These are phyloP conservation scores for Boletus fagicola DNA, from an alignment of 768 basidiomycete genomes.

Conservation along the genomic window DNA sequence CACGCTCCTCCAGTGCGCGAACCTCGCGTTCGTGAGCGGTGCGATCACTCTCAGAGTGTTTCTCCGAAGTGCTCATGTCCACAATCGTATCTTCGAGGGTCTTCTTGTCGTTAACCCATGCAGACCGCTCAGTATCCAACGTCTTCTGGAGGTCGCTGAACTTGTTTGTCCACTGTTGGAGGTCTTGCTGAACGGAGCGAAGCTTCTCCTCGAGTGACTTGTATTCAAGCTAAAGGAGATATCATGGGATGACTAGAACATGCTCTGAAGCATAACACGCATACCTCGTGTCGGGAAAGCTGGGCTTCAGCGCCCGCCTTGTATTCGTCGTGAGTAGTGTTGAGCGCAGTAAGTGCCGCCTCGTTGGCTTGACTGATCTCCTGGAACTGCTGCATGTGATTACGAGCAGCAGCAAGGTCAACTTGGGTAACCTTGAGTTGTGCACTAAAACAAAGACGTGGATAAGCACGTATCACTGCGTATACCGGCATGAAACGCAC, in stretches of 20 bases:
- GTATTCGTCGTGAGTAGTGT: conserved; percentile 76
- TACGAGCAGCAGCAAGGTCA: conserved; percentile 67
- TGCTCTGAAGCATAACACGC: neutral
- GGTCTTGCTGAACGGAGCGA: conserved; percentile 50
- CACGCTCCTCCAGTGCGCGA: conserved; percentile 65
- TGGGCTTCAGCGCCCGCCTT: conserved; percentile 69
- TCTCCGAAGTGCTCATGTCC: conserved; percentile 75
- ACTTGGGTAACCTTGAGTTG: conserved; percentile 75
- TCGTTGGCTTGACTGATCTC: conserved; percentile 84
- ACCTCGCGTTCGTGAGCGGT: conserved; percentile 61
- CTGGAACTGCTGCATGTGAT: conserved; percentile 80
- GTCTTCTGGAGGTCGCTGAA: conserved; percentile 59
- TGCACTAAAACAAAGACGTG: conserved; percentile 42
- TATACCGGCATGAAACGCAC: conserved; percentile 38
- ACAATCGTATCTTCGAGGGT: conserved; percentile 79
- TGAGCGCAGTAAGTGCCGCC: conserved; percentile 66
- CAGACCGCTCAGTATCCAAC: conserved; percentile 65
- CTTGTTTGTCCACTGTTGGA: conserved; percentile 46
- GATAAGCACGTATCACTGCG: neutral
- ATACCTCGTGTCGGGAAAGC: conserved; percentile 65
- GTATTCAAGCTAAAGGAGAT: conserved; percentile 52
- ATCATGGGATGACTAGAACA: neutral
- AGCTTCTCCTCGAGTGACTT: conserved; percentile 64
- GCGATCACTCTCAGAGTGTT: conserved; percentile 61
- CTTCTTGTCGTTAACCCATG: conserved; percentile 79